Percentiles rank a stretch among this genome's conserved stretches.
Conservation (phyloP, 371 early-diverging fungal species). For the Haplosporangium sp. region DNA sequence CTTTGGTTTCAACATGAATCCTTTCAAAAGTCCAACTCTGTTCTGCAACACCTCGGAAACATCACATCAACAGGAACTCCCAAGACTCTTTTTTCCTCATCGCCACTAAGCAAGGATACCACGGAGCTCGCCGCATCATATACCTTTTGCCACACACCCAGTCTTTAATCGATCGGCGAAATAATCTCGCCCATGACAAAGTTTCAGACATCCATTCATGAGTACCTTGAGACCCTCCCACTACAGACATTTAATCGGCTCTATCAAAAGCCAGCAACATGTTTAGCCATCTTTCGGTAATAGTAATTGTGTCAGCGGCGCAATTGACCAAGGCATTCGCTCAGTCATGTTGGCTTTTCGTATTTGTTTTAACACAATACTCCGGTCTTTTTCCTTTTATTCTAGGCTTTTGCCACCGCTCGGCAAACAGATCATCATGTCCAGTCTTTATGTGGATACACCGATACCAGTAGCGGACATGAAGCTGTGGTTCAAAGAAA, state of each 20-base stretch:
- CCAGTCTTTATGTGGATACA: conserved; percentile 80
- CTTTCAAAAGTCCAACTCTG: no score
- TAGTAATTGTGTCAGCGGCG: neutral
- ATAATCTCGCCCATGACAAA: conserved; percentile 31
- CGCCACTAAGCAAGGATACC: no score
- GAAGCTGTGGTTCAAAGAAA: conserved; percentile 74
- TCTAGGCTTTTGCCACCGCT: conserved; percentile 83
- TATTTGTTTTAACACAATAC: neutral
- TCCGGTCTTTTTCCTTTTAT: neutral
- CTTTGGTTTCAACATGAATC: no score
- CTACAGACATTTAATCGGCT: conserved; percentile 78
- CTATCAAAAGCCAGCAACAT: conserved; percentile 91
- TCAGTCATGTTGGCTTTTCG: neutral
- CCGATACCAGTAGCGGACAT: conserved; percentile 74
- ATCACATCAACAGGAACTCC: no score
- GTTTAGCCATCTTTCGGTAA: conserved; percentile 92
- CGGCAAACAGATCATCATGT: conserved; percentile 92
- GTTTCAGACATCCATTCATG: conserved; percentile 70
- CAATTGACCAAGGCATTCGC: neutral
- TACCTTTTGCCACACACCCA: neutral
- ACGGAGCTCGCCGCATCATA: neutral
- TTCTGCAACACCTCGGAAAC: no score
- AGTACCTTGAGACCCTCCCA: conserved; percentile 86
- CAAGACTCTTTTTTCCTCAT: no score
- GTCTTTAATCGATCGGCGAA: no score